Evolutionary conservation across 345 rosid genomes (phyloP).

Genomic region (Euphorbia tirucalli): DNA sequence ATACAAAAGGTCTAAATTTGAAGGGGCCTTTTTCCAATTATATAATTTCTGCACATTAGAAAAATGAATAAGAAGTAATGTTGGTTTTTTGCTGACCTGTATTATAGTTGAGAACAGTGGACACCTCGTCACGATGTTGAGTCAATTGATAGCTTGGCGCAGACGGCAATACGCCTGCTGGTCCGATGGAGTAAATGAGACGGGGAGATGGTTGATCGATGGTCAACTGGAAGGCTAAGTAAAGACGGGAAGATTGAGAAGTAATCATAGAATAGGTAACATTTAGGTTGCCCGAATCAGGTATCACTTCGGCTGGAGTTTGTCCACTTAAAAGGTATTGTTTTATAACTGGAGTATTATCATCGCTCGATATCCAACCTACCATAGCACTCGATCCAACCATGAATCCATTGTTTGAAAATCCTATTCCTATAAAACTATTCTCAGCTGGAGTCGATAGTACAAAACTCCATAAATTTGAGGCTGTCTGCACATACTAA

Average conservation of each 20-base stretch:
- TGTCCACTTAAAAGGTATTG: slow-evolving; percentile 51
- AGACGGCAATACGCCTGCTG: slow-evolving; percentile 40
- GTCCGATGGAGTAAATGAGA: slow-evolving; percentile 64
- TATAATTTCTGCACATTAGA: too few species aligned
- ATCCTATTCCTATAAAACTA: slow-evolving; percentile 63
- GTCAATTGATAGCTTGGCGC: slow-evolving; percentile 40
- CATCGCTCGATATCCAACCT: slow-evolving; percentile 54
- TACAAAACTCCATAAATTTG: slow-evolving; percentile 70
- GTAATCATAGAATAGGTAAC: slow-evolving; percentile 40
- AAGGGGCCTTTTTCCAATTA: too few species aligned
- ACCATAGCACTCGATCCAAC: slow-evolving; percentile 74
- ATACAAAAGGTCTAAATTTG: too few species aligned
- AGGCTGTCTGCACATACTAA: slow-evolving; percentile 45
- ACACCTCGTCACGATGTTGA: slow-evolving; percentile 46
- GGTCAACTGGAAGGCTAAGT: slow-evolving; percentile 63
- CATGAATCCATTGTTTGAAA: slow-evolving; percentile 62
- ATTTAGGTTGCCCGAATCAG: slow-evolving; percentile 54
- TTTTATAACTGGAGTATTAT: slow-evolving; percentile 31
- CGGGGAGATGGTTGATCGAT: slow-evolving; percentile 37
- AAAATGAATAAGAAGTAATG: too few species aligned
- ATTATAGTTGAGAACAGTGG: slow-evolving; percentile 51
- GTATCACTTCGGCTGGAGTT: slow-evolving; percentile 34
- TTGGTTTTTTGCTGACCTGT: slow-evolving; percentile 56
- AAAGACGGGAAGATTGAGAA: slow-evolving; percentile 48
- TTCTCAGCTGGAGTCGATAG: slow-evolving; percentile 53